These are phyloP conservation scores for Mycena chlorophos DNA, from an alignment of 768 basidiomycete species.

Conservation along the genomic window DNA sequence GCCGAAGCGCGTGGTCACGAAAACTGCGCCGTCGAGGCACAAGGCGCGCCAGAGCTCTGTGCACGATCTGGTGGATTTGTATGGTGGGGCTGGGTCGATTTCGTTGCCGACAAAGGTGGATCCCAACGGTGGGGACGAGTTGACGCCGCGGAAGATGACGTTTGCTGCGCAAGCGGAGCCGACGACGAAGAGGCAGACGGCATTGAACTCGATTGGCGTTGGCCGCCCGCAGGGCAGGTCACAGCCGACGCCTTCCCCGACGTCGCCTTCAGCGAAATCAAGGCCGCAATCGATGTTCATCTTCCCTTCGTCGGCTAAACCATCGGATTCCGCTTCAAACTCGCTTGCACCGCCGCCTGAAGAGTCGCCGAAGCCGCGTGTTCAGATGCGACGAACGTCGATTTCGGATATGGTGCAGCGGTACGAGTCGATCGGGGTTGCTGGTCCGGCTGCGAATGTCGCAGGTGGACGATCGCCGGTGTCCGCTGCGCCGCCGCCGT, in stretches of 20 bases:
- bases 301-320: slow-evolving; percentile 53
- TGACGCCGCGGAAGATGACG: slow-evolving; percentile 13
- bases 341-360: slow-evolving; percentile 41
- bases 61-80: slow-evolving; percentile 79
- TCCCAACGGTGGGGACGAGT: slow-evolving; percentile 24
- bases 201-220: slow-evolving; percentile 12
- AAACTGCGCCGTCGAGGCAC: slow-evolving; percentile 33
- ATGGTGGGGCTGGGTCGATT: slow-evolving; percentile 54
- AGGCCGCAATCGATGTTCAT: slow-evolving; percentile 85
- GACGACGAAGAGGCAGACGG: slow-evolving; percentile 21
- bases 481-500: slow-evolving; percentile 33
- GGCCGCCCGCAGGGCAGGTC: slow-evolving; percentile 3
- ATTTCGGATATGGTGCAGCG: slow-evolving; percentile 86
- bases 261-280: slow-evolving; percentile 44
- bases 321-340: slow-evolving; percentile 38
- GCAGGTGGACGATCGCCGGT: slow-evolving; percentile 26
- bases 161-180: slow-evolving; percentile 18
- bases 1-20: slow-evolving; percentile 25
- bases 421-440: slow-evolving; percentile 64
- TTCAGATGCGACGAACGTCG: slow-evolving; percentile 60
- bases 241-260: slow-evolving; percentile 22
- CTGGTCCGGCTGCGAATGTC: slow-evolving; percentile 33
- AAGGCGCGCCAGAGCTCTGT: slow-evolving; percentile 78
- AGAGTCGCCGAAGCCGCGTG: slow-evolving; percentile 43
- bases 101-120: slow-evolving; percentile 32